Conservation (phyloP, 202 grass and related monocot genomes). For the Hordeum pubiflorum region DNA sequence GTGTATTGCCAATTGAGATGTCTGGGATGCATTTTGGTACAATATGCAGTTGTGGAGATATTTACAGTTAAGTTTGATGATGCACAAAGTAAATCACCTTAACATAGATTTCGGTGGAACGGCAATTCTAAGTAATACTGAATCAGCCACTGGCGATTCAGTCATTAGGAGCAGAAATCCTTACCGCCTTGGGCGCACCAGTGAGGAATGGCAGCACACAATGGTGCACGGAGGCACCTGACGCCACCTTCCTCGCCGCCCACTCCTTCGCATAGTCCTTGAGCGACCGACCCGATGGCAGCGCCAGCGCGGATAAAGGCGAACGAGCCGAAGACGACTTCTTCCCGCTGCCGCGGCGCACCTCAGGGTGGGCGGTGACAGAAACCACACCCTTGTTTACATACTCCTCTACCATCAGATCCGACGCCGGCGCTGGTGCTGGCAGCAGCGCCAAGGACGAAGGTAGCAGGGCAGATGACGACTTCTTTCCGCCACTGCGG, state of each 20-base stretch:
- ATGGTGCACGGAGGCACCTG: constrained; percentile 34
- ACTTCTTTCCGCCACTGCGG: neutral
- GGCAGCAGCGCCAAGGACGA: neutral
- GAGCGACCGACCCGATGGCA: constrained; percentile 7
- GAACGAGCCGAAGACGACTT: neutral
- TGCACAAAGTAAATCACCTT: neutral
- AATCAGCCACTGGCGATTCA: neutral
- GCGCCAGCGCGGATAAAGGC: neutral
- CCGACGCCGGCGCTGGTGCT: neutral
- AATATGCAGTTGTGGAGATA: neutral
- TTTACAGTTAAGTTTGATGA: neutral
- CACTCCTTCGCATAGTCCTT: constrained; percentile 51
- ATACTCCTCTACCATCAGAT: neutral
- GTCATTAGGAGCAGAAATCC: constrained; percentile 19
- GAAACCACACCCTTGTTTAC: neutral
- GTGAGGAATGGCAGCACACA: constrained; percentile 76
- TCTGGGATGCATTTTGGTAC: neutral
- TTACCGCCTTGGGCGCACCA: constrained; percentile 56
- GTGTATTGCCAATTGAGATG: neutral
- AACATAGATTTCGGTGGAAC: neutral
- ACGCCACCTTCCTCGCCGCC: constrained; percentile 53
- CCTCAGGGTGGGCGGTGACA: constrained; percentile 6
- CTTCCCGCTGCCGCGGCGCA: constrained; percentile 21
- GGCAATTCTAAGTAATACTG: neutral
- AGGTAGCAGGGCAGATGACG: neutral